Conservation (phyloP, 257 asterid species). For the Ehretia macrophylla region DNA sequence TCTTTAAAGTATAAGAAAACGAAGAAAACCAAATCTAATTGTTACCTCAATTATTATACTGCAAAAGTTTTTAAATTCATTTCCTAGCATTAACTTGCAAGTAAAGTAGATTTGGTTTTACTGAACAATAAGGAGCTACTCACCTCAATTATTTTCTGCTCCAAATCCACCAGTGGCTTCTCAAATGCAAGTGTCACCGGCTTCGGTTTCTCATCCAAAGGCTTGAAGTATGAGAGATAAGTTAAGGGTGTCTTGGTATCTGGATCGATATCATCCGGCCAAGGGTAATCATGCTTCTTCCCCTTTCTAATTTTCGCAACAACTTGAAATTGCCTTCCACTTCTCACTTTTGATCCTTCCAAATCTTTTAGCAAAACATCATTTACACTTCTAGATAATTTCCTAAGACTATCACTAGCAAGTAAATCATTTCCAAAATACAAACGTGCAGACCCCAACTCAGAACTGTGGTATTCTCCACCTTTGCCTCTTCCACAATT, state of each 20-base stretch:
- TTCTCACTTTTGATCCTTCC: slow-evolving; percentile 16
- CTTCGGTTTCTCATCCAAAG: slow-evolving; percentile 41
- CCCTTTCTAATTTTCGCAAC: slow-evolving; percentile 26
- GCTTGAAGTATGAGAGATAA: slow-evolving; percentile 43
- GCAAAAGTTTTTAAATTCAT: background rate
- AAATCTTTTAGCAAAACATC: slow-evolving; percentile 13
- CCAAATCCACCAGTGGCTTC: slow-evolving; percentile 50
- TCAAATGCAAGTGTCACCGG: slow-evolving; percentile 51
- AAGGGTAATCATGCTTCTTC: slow-evolving; percentile 45
- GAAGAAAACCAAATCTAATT: background rate
- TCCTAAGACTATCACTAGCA: slow-evolving; percentile 15
- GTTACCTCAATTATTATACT: background rate
- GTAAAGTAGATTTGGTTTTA: too few relatives aligned
- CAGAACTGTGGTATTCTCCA: slow-evolving; percentile 15
- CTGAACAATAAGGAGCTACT: too few relatives aligned
- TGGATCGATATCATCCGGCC: slow-evolving; percentile 48
- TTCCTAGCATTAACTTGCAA: too few relatives aligned
- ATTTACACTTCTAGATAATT: slow-evolving; percentile 5
- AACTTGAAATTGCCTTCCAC: slow-evolving; percentile 13
- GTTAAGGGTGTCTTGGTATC: slow-evolving; percentile 21
- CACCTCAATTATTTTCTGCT: slow-evolving; percentile 44
- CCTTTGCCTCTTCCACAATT: slow-evolving; percentile 31
- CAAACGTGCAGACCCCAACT: slow-evolving; percentile 9
- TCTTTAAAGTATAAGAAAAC: too few relatives aligned
- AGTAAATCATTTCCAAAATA: slow-evolving; percentile 22